These are phyloP conservation scores for Zasmidium angulare DNA, from an alignment of 2,329 filamentous ascomycete species.

Conservation along the genomic window DNA sequence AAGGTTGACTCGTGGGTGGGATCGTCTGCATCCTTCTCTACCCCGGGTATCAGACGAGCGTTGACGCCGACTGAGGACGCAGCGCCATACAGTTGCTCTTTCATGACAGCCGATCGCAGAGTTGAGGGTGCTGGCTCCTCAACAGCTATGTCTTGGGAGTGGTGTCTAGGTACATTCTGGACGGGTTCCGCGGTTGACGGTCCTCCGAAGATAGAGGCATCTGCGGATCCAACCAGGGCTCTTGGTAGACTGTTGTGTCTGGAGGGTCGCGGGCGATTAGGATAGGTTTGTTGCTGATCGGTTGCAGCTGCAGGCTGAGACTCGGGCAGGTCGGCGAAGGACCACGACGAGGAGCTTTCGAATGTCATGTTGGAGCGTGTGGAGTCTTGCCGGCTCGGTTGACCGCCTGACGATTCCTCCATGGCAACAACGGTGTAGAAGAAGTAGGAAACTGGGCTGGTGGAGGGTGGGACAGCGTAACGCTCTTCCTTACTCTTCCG, in stretches of 20 bases:
- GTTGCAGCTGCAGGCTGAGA: not conserved
- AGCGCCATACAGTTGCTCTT: conserved; percentile 18
- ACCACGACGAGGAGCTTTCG: conserved; percentile 15
- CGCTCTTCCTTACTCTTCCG: not conserved
- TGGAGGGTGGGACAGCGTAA: not conserved
- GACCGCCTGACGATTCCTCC: conserved; percentile 2
- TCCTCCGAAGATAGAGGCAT: conserved; percentile 20
- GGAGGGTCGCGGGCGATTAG: conserved; percentile 9
- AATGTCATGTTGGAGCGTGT: conserved; percentile 1
- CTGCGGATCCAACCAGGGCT: conserved; percentile 21
- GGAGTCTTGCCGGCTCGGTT: conserved; percentile 4
- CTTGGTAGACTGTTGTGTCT: conserved; percentile 23
- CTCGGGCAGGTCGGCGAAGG: conserved; percentile 10
- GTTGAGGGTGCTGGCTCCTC: not conserved
- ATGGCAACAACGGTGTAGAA: not conserved
- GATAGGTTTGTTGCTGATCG: conserved; percentile 2
- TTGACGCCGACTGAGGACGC: conserved; percentile 9
- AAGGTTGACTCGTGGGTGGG: conserved; percentile 44
- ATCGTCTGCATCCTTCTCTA: conserved; percentile 52
- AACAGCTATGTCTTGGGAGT: not conserved
- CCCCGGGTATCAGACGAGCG: conserved; percentile 37
- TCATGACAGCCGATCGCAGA: conserved; percentile 5
- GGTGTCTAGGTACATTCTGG: conserved; percentile 8
- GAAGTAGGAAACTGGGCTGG: not conserved
- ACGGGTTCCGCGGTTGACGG: conserved; percentile 9